These are phyloP conservation scores for Dipodascus albidus DNA, from an alignment of 805 yeast species.

Conservation along the genomic window DNA sequence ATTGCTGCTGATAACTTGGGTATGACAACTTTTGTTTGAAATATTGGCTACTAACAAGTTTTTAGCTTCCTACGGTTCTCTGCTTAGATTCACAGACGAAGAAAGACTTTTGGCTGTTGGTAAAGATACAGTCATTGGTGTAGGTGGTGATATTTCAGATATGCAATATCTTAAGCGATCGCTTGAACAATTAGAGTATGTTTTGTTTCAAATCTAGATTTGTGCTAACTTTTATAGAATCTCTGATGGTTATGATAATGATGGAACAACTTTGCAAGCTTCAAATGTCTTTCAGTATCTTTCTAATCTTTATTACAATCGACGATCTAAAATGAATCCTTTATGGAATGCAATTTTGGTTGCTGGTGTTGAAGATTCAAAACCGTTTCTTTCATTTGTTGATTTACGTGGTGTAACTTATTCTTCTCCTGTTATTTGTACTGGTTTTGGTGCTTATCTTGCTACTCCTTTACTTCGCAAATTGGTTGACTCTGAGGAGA, in stretches of 20 bases:
- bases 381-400: slow-evolving; percentile 73
- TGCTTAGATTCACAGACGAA: slow-evolving; percentile 73
- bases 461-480: slow-evolving; percentile 88
- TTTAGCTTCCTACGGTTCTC: slow-evolving; percentile 74
- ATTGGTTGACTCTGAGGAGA: slow-evolving; percentile 68
- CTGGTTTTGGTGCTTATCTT: slow-evolving; percentile 93
- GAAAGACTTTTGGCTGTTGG: slow-evolving; percentile 85
- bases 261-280: slow-evolving; percentile 64
- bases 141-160: slow-evolving; percentile 91
- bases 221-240: slow-evolving; percentile 28
- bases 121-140: slow-evolving; percentile 75
- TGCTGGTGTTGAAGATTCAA: slow-evolving; percentile 68
- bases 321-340: slow-evolving; percentile 92
- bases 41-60: background rate
- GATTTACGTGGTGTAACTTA: slow-evolving; percentile 89
- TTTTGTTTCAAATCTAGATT: too few species aligned
- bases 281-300: slow-evolving; percentile 81
- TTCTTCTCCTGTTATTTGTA: slow-evolving; percentile 78
- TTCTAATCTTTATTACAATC: slow-evolving; percentile 69
- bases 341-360: slow-evolving; percentile 90
- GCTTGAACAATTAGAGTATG: slow-evolving; percentile 59
- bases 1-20: slow-evolving; percentile 93
- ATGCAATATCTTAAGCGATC: slow-evolving; percentile 70
- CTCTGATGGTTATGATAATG: slow-evolving; percentile 67
- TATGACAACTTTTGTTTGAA: slow-evolving; percentile 7